Base-by-base conservation (phyloP, 352 stramenopile species). In the Plasmopara muralis region DNA sequence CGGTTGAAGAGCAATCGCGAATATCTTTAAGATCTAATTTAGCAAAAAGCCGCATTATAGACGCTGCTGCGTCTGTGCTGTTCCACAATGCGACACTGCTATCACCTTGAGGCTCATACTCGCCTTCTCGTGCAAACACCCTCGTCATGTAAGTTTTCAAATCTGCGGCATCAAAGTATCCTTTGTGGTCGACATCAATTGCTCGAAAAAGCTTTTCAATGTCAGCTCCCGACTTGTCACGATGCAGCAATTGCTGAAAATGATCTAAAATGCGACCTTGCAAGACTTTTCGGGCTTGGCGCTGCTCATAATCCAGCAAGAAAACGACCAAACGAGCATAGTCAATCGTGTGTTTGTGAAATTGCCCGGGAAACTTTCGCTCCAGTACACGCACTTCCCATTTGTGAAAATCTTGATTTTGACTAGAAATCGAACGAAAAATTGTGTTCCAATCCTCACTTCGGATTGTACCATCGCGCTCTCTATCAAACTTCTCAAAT, bases 401-500 rank as follows among this genome's bases (percentile, higher is more conserved):
- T 10, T 68, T 60, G 0, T 38, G 39, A 47, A 86, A 53, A 5
- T 39, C 41, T 10, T 46, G 52, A 0, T 31, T 9, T 0, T 34
- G 33, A 0, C 34, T 29, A 54, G 44, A 61, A 8, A 78, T 47
- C 6, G 68, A 40, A 0, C 68, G 62, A 57, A 72, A 86, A 0
- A 62, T 70, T 48, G 73, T 76, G 52, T 64, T 63, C 70, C 70
- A 83, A 46, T 86, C 75, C 2, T 70, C 52, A 9, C 47, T 45
- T 14, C 48, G 49, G 35, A 86, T 77, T 9, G 42, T 59, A 5
- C 68, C 72, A 9, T 68, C 41, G 6, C 51, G 49, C 5, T 77
- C 38, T 63, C 61, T 81, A 50, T 86, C 75, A 47, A 81, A 86
- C 4, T 61, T 51, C 45, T 77, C 61, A 0, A 86, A 57, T 0